Conservation (phyloP, 441 rosid genomes). For the Populus hybrid region DNA sequence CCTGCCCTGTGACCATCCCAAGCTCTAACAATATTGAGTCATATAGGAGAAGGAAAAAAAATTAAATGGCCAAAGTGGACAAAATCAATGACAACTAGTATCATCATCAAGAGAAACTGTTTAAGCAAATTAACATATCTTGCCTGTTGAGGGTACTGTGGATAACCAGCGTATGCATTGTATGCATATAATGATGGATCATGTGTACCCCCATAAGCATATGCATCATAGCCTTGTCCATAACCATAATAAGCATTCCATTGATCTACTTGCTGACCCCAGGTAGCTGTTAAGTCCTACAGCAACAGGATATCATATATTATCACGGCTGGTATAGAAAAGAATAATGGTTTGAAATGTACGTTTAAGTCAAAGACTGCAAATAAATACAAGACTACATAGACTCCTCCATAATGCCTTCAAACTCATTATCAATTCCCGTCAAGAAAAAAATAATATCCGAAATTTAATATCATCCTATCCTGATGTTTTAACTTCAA, state of each 20-base stretch:
- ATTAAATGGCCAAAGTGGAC: not conserved
- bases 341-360: not conserved
- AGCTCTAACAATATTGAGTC: too few species aligned
- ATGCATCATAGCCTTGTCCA: constrained; percentile 92
- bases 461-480: not conserved
- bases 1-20: not conserved
- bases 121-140: not conserved
- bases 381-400: not conserved
- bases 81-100: not conserved
- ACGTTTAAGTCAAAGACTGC: not conserved
- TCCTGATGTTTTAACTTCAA: not conserved
- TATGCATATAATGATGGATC: constrained; percentile 89
- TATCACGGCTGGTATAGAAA: constrained; percentile 16
- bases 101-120: not conserved
- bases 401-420: not conserved
- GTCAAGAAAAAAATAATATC: not conserved
- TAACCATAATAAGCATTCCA: constrained; percentile 93
- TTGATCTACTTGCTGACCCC: constrained; percentile 79
- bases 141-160: constrained; percentile 88
- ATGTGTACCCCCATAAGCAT: constrained; percentile 71
- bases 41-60: not conserved
- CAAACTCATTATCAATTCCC: not conserved
- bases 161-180: constrained; percentile 81
- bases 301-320: constrained; percentile 23
- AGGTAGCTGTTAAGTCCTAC: constrained; percentile 60